Conservation (phyloP, 2,329 filamentous ascomycete species). For the Mollisia scopiformis region DNA sequence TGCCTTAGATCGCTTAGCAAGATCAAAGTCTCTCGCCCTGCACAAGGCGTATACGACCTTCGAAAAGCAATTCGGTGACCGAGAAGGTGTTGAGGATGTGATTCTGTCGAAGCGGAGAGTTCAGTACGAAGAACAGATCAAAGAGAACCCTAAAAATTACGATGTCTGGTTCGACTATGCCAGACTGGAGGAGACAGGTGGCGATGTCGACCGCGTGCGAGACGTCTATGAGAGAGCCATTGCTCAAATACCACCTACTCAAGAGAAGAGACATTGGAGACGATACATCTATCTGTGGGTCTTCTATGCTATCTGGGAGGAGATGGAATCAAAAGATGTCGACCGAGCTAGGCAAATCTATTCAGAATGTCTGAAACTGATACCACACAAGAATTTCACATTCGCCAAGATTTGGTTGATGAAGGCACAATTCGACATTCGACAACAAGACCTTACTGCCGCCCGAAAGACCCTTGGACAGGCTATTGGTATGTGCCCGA, state of each 20-base stretch:
- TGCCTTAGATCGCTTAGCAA: slow-evolving; percentile 86
- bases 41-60: slow-evolving; percentile 97
- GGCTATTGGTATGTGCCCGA: slow-evolving; percentile 92
- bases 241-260: slow-evolving; percentile 90
- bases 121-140: slow-evolving; percentile 92
- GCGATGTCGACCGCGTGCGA: slow-evolving; percentile 80
- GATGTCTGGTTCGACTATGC: slow-evolving; percentile 97
- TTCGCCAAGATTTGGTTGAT: slow-evolving; percentile 96
- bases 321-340: slow-evolving; percentile 79
- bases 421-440: slow-evolving; percentile 91
- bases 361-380: slow-evolving; percentile 80
- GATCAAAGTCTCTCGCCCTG: slow-evolving; percentile 80
- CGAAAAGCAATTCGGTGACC: slow-evolving; percentile 96
- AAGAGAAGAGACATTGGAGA: slow-evolving; percentile 96
- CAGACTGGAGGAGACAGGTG: slow-evolving; percentile 82
- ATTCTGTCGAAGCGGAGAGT: slow-evolving; percentile 92
- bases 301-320: slow-evolving; percentile 96
- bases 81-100: slow-evolving; percentile 91
- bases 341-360: slow-evolving; percentile 88
- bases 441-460: slow-evolving; percentile 77
- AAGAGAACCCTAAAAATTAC: slow-evolving; percentile 95
- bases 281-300: slow-evolving; percentile 98
- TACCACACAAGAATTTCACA: slow-evolving; percentile 96
- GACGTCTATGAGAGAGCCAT: slow-evolving; percentile 97
- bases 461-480: slow-evolving; percentile 89